Base-by-base conservation (phyloP, 257 asterid genomes). In the Thymus quinquecostatus region DNA sequence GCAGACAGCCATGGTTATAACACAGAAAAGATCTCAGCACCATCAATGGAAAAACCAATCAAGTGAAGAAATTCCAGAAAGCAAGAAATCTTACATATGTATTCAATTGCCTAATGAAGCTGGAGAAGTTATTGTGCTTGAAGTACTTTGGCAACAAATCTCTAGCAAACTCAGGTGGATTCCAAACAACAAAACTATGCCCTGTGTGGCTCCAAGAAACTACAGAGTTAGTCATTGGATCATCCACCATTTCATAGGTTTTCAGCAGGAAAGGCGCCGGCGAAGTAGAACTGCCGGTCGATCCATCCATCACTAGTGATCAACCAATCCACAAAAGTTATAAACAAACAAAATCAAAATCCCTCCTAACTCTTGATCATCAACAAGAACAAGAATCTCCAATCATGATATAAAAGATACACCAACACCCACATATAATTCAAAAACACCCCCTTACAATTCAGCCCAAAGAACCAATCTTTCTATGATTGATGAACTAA, bases 71-170 rank as follows among this genome's bases (percentile, higher is more conserved):
- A 55, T 6, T 1, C 36, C 6, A 64, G 4, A 70, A n/a, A n/a
- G 7, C 10, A 14, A 69, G 11, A 45, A 45, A 40, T 47, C 97
- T 86, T 87, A 93, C 98, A 76, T 93, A 93, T 47, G 98, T 93
- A 77, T 93, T 93, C 33, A 93, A 95, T 44, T 93, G 97, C 70
- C 97, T 85, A 74, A 90, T 90, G 73, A 93, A 93, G 84, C 98
- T 93, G 72, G 97, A 90, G 80, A 93, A 93, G 50, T 93, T 93
- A 28, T 89, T 93, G 82, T 93, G 98, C 80, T 93, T 93, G 84
- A 93, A 93, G 70, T 90, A 93, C 74, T 81, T 87, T 0, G 98
- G 98, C 45, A 93, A 83, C 86, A 93, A 83, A 69, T 87, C 96
- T 66, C 94, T 54, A 2, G 97, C 89, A 61, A 93, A 93, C 70